phyloP scores from a whole-genome alignment of 306 rosid genomes.

The Inga laurina region DNA sequence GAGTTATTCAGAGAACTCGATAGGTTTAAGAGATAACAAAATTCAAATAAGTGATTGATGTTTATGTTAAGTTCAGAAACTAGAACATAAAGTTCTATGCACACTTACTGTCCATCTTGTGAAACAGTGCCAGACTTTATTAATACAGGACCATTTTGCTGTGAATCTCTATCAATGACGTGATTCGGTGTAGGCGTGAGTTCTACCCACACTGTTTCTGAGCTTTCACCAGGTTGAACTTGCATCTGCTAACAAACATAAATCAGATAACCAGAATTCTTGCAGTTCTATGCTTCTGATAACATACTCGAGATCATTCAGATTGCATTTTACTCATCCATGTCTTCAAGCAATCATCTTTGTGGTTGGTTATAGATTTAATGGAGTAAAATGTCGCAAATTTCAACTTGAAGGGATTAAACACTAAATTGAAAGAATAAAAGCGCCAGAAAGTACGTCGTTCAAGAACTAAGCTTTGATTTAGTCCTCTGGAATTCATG shows the following conservation, averaged over 20 bases:
- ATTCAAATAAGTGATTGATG: conserved; percentile 20
- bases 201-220: conserved; percentile 74
- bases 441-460: background rate
- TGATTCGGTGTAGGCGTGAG: conserved; percentile 51
- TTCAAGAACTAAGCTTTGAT: background rate
- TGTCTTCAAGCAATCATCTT: background rate
- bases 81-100: background rate
- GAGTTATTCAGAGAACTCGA: conserved; percentile 21
- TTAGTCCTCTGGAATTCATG: background rate
- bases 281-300: background rate
- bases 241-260: conserved; percentile 59
- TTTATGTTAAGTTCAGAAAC: conserved; percentile 27
- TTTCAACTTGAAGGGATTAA: background rate
- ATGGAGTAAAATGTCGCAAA: background rate
- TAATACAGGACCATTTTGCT: conserved; percentile 40
- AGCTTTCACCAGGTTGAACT: conserved; percentile 64
- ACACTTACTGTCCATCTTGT: conserved; percentile 69
- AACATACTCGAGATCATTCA: conserved; percentile 1
- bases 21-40: conserved; percentile 12
- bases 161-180: conserved; percentile 44
- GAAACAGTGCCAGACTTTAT: conserved; percentile 68
- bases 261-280: background rate
- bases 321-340: background rate
- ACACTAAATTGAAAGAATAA: background rate
- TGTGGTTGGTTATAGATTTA: background rate